Evolutionary conservation across 768 basidiomycete genomes (phyloP).

Genomic region (Sporobolomyces roseus): DNA sequence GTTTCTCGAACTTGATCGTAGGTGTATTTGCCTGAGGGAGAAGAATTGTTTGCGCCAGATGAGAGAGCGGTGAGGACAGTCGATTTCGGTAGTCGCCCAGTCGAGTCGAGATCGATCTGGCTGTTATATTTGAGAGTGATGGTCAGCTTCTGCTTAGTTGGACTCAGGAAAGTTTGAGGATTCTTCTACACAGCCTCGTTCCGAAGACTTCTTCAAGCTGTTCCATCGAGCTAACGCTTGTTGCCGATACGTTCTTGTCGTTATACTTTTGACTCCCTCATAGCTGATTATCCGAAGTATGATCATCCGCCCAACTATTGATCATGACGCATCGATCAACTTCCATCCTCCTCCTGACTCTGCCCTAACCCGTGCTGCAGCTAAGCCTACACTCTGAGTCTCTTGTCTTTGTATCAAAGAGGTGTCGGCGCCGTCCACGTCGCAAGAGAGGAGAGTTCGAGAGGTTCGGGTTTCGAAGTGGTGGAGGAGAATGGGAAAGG

Average conservation of each 20-base stretch:
- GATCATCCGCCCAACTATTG: too few species aligned
- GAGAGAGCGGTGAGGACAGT: slow-evolving; percentile 74
- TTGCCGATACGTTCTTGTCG: background rate
- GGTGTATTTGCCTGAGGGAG: slow-evolving; percentile 61
- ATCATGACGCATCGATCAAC: slow-evolving; percentile 49
- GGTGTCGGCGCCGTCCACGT: too few species aligned
- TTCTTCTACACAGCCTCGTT: slow-evolving; percentile 1
- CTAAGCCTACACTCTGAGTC: background rate
- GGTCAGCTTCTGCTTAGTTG: background rate
- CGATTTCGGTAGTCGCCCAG: slow-evolving; percentile 77
- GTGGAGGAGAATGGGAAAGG: slow-evolving; percentile 14
- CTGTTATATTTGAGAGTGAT: slow-evolving; percentile 51
- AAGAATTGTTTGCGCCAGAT: slow-evolving; percentile 49
- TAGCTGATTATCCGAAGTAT: background rate
- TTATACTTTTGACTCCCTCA: background rate
- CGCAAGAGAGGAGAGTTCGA: too few species aligned
- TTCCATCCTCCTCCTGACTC: slow-evolving; percentile 48
- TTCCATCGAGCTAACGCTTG: background rate
- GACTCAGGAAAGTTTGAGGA: background rate
- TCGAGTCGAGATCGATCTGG: slow-evolving; percentile 69
- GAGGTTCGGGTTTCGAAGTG: background rate
- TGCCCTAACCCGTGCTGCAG: background rate
- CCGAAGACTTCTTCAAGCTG: background rate
- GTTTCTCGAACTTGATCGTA: slow-evolving; percentile 77
- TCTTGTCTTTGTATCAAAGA: too few species aligned